Evolutionary conservation across 2,329 filamentous ascomycete species (phyloP).

Genomic region (Fusarium subtropicale): DNA sequence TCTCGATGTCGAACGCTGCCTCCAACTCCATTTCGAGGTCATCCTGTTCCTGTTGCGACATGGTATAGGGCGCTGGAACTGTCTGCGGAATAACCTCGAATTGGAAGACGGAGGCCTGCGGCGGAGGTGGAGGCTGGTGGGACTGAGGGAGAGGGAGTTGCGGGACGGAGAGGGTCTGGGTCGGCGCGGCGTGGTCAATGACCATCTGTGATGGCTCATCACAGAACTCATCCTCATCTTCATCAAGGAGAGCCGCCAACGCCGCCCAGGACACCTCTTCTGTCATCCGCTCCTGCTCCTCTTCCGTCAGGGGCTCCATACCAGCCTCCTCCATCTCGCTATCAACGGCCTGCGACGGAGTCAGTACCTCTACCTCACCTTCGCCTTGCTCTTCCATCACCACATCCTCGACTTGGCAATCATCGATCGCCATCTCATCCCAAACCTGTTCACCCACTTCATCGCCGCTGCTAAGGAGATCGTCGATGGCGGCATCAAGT

Average conservation of each 20-base stretch:
- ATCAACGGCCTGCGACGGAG: background rate
- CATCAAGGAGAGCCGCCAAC: background rate
- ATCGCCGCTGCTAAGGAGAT: background rate
- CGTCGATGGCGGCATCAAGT: background rate
- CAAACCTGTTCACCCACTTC: background rate
- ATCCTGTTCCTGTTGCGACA: background rate
- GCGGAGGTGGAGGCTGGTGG: background rate
- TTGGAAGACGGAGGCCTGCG: background rate
- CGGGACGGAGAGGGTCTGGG: background rate
- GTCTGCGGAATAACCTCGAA: background rate
- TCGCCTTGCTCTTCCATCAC: background rate
- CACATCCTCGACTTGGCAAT: background rate
- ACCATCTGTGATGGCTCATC: background rate
- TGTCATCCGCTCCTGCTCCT: background rate
- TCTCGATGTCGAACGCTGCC: background rate
- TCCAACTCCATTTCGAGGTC: background rate
- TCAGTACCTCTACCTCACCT: conserved; percentile 1
- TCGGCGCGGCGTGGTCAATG: background rate
- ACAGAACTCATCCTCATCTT: background rate
- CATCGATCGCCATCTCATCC: conserved; percentile 1
- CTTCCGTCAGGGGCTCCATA: background rate
- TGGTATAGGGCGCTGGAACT: background rate
- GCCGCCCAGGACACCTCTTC: background rate
- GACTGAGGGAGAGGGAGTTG: background rate
- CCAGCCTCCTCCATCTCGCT: background rate